Base-by-base conservation (phyloP, 2,329 filamentous ascomycete genomes). In the Diaporthe amygdali region DNA sequence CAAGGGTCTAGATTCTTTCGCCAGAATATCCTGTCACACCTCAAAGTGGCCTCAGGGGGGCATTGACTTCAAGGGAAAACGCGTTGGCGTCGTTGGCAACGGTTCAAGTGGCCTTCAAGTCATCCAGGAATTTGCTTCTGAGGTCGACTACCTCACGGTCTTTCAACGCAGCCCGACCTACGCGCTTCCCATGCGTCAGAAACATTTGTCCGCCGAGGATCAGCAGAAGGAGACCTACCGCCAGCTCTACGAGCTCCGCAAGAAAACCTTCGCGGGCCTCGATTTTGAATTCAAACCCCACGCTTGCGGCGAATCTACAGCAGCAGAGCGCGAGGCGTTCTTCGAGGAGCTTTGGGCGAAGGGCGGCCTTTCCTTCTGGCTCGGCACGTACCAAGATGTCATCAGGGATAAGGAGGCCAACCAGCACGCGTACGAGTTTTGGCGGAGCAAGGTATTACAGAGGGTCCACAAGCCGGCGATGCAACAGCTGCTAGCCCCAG, bases 91-190 rank as follows among this genome's bases (percentile, higher is more conserved):
- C n/a, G 59, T 76, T 27, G 75, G 75, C 2, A 70, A 69, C 15
- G 74, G 75, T 15, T 71, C 74, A 9, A 72, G 68, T 20, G 74
- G 73, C 25, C 32, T 76, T 14, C 75, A 76, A 64, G 41, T 69
- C 52, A 59, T 67, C 22, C 71, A 73, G 34, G 72, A 72, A 17
- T 61, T 75, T 72, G 77, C 82, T 3, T 84, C 84, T 73, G 59
- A 76, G 74, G 78, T 82, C 20, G 56, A 49, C 1, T 68, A 79
- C 30, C 68, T 82, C 37, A 79, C 77, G 2, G 85, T 90, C 2
- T 89, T 89, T 74, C 85, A 90, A 71, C 82, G 89, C 25, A 91
- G 87, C 2, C 88, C 89, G 0, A 90, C 89, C 71, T 83, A 87
- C 15, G 87, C 85, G 12, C 75, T 91, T 0, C 90, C 90, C 0